Evolutionary conservation across 2,329 filamentous ascomycete genomes (phyloP).

Genomic region (Tolypocladium paradoxum): DNA sequence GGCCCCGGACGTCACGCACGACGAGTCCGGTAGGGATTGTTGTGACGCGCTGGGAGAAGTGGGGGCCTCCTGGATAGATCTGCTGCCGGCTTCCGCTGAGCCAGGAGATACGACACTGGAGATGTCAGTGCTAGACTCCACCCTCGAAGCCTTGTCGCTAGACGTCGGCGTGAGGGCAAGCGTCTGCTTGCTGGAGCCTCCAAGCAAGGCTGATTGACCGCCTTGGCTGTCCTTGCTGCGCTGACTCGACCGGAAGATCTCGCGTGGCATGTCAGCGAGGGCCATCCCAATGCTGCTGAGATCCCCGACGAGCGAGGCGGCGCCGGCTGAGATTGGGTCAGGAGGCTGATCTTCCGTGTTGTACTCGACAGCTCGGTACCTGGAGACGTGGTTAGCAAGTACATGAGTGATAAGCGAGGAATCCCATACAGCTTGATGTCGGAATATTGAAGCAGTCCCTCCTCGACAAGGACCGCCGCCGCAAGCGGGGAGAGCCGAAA

Average conservation of each 20-base stretch:
- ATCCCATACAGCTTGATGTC: constrained; percentile 59
- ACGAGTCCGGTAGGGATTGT: not conserved
- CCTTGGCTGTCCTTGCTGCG: constrained; percentile 9
- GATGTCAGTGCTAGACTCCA: constrained; percentile 1
- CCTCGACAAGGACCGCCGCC: constrained; percentile 55
- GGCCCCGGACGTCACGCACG: not conserved
- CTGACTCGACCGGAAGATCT: constrained; percentile 36
- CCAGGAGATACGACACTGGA: not conserved
- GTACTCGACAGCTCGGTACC: constrained; percentile 51
- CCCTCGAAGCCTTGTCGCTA: constrained; percentile 3
- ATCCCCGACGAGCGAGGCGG: constrained; percentile 72
- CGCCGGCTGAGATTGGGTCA: constrained; percentile 69
- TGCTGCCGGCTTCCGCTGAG: not conserved
- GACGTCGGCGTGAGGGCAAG: not conserved
- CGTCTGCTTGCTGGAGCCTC: constrained; percentile 3
- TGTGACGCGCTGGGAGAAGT: not conserved
- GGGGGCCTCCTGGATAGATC: not conserved
- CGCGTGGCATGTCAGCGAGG: constrained; percentile 59
- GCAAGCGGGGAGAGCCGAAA: constrained; percentile 62
- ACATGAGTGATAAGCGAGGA: not conserved
- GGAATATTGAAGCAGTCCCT: constrained; percentile 53
- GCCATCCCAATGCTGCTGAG: constrained; percentile 72
- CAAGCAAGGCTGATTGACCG: not conserved
- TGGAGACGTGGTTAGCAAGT: constrained; percentile 13
- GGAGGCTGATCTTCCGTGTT: constrained; percentile 67